A percentile compares a stretch with the other conserved stretches of the same genome.
Evolutionary conservation across 2,329 filamentous ascomycete species (phyloP).

Genomic region (Calonectria leucothoes): DNA sequence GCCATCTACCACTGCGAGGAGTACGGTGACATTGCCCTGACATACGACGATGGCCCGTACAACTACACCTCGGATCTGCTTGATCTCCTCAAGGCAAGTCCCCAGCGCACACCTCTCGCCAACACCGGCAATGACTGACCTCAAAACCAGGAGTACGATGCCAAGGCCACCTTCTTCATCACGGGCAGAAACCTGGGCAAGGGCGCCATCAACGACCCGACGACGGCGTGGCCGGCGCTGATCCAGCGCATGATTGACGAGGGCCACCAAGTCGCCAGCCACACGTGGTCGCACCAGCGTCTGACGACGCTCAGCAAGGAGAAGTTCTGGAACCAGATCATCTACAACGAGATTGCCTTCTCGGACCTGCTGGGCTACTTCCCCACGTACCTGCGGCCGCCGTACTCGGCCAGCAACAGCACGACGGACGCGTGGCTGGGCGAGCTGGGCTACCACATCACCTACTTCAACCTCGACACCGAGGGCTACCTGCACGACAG

Average conservation of each 20-base stretch:
- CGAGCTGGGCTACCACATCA: conserved; percentile 66
- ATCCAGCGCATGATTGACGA: conserved; percentile 60
- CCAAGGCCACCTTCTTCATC: conserved; percentile 54
- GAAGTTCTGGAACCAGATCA: conserved; percentile 54
- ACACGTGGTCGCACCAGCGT: conserved; percentile 60
- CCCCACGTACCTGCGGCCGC: conserved; percentile 58
- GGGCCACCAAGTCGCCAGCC: conserved; percentile 71
- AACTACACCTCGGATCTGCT: conserved; percentile 56
- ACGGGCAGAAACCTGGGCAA: conserved; percentile 52
- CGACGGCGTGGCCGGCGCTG: conserved; percentile 48
- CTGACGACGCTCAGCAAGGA: conserved; percentile 49
- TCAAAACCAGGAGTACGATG: conserved; percentile 43
- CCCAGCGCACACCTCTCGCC: too few relatives aligned
- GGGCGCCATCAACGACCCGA: conserved; percentile 54
- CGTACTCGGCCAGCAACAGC: conserved; percentile 58
- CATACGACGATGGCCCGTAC: conserved; percentile 60
- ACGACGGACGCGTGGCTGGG: conserved; percentile 52
- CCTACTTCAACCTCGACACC: conserved; percentile 71
- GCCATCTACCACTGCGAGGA: conserved; percentile 55
- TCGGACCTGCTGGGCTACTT: conserved; percentile 53
- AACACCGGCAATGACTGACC: neutral
- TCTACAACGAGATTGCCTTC: conserved; percentile 56
- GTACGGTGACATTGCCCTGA: conserved; percentile 54
- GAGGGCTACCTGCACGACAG: conserved; percentile 67
- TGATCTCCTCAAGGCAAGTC: conserved; percentile 46